Evolutionary conservation across 768 basidiomycete species (phyloP).

Genomic region (Phaffia tasmanica): DNA sequence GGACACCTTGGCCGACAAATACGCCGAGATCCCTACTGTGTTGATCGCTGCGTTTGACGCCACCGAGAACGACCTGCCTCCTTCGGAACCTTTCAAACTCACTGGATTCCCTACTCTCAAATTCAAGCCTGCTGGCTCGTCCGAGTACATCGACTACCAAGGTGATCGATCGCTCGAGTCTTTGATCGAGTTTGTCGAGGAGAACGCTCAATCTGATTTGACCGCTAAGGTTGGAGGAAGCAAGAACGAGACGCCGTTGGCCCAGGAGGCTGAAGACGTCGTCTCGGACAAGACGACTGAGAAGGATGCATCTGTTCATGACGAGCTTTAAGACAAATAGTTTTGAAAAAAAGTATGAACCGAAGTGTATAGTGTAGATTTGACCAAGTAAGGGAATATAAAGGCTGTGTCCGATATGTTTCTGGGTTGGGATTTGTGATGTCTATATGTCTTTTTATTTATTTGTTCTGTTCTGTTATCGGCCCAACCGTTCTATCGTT

Average conservation of each 20-base stretch:
- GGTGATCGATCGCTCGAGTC: constrained; percentile 73
- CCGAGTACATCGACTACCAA: constrained; percentile 82
- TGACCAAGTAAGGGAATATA: too few species aligned
- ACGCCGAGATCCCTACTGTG: constrained; percentile 49
- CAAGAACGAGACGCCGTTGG: constrained; percentile 44
- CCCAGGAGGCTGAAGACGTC: constrained; percentile 26
- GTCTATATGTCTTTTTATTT: too few species aligned
- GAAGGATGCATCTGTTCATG: constrained; percentile 31
- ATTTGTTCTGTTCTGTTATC: too few species aligned
- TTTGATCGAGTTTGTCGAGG: constrained; percentile 69
- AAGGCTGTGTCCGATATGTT: too few species aligned
- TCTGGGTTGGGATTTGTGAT: too few species aligned
- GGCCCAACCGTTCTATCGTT: too few species aligned
- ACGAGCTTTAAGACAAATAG: constrained; percentile 35
- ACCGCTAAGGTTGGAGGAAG: constrained; percentile 41
- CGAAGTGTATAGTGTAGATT: too few species aligned
- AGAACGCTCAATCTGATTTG: constrained; percentile 31
- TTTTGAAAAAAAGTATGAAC: too few species aligned
- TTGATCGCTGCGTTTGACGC: constrained; percentile 80
- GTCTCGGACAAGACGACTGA: constrained; percentile 29
- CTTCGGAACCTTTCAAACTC: constrained; percentile 74
- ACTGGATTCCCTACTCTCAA: constrained; percentile 73
- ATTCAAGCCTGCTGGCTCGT: constrained; percentile 80
- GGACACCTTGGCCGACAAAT: constrained; percentile 82
- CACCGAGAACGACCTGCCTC: constrained; percentile 88